A percentile compares a stretch with the other conserved stretches of the same genome.
Conservation (phyloP, 768 basidiomycete genomes). For the Filobasidium floriforme region DNA sequence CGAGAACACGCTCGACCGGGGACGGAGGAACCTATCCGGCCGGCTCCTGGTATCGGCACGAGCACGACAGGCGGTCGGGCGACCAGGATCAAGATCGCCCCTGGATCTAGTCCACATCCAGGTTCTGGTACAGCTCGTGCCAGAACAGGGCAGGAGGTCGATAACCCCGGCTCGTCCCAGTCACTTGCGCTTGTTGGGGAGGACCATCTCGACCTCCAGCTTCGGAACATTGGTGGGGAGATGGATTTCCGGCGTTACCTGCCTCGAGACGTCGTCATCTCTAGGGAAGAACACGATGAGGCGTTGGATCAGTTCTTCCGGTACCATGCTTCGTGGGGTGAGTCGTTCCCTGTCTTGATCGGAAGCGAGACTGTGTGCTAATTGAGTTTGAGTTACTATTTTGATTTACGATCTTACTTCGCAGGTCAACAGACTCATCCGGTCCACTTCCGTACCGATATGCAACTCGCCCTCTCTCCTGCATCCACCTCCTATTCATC, state of each 20-base stretch:
- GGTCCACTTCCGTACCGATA: conserved; percentile 29
- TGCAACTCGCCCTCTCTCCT: conserved; percentile 24
- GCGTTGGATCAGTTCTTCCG: conserved; percentile 36
- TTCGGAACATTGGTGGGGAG: neutral
- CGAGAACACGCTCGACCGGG: too few relatives aligned
- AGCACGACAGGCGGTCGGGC: too few relatives aligned
- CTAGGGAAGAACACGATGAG: conserved; percentile 29
- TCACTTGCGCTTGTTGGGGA: too few relatives aligned
- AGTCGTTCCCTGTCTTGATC: conserved; percentile 2
- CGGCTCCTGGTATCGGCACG: too few relatives aligned
- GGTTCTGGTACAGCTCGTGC: too few relatives aligned
- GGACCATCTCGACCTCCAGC: too few relatives aligned
- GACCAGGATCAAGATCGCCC: too few relatives aligned
- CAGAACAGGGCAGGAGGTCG: too few relatives aligned
- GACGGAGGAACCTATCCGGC: too few relatives aligned
- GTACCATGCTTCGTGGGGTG: conserved; percentile 39
- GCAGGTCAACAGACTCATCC: conserved; percentile 28
- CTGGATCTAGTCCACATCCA: too few relatives aligned
- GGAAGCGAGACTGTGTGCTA: neutral
- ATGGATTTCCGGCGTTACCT: conserved; percentile 26
- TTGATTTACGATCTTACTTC: neutral
- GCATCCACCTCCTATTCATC: neutral
- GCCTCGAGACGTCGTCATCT: conserved; percentile 28
- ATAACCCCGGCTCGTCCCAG: too few relatives aligned
- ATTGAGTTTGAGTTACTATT: neutral